Base-by-base conservation (phyloP, 192 early-diverging fungal species). In the Coemansia guatemalensis region DNA sequence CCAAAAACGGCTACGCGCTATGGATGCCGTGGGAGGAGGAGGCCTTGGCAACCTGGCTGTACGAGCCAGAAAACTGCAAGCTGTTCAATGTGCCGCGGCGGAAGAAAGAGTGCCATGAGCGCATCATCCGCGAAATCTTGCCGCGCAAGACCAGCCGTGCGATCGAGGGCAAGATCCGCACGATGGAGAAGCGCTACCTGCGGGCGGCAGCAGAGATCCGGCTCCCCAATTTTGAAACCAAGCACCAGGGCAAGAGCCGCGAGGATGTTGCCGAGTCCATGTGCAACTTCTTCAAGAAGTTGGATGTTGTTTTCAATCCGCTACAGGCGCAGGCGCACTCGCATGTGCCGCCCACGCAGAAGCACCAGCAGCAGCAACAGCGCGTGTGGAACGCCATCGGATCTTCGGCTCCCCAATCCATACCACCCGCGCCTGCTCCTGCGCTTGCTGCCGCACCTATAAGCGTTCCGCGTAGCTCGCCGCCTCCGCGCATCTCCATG, bases 131-230 rank as follows among this genome's bases (percentile, higher is more conserved):
- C 48, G 78, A 79, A 2, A 69, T 80, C 5, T 53, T 80, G 58
- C 69, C 78, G 17, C 39, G 22, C 65, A 80, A 80, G 52, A 80
- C 78, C 33, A 80, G 78, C 47, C 72, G 78, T 8, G 68, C 78
- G 4, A 80, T 80, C 27, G 78, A 80, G 52, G 78, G 78, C 63
- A 80, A 80, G 62, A 80, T 80, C 26, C 72, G 78, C 44, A 80
- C 78, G 4, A 48, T 80, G 12, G 78, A 80, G 26, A 80, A 74
- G 59, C 72, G 72, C 9, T 80, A 80, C 27, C 65, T 56, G 25
- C 67, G 68, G 51, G 72, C 71, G 1, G 62, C 60, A 48, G 32
- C 53, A 4, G 78, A 80, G 35, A 65, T 67, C 32, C 68, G 71
- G 62, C 60, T 61, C 11, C 49, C 49, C 0, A 68, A 74, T 41